Percentiles rank a stretch among this genome's conserved stretches.
Evolutionary conservation across 225 moss, liverwort and hornwort genomes (phyloP).

Genomic region (Physcomitrellopsis africana): DNA sequence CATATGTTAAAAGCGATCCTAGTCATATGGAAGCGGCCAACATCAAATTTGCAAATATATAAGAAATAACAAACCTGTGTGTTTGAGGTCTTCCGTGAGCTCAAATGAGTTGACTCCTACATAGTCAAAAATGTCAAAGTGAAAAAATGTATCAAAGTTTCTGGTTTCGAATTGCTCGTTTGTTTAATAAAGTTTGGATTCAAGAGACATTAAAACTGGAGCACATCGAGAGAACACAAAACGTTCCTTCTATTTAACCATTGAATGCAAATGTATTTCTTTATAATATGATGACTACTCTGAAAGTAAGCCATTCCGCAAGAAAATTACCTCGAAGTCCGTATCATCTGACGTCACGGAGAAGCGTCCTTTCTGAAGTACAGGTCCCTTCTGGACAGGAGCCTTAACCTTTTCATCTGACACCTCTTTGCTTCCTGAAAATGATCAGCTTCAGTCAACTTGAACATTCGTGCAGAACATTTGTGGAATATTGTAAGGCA

Average conservation of each 20-base stretch:
- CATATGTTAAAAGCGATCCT: background rate
- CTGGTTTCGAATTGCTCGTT: background rate
- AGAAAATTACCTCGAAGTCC: slow-evolving; percentile 40
- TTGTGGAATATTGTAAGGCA: background rate
- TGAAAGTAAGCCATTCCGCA: background rate
- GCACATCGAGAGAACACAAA: background rate
- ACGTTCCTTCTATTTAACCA: background rate
- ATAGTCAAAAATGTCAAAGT: background rate
- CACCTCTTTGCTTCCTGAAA: slow-evolving; percentile 34
- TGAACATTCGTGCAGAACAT: background rate
- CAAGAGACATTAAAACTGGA: background rate
- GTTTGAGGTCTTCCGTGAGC: slow-evolving; percentile 35
- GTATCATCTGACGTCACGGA: slow-evolving; percentile 72
- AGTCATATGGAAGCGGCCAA: background rate
- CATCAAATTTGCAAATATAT: background rate
- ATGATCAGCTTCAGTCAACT: background rate
- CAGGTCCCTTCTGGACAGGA: slow-evolving; percentile 41
- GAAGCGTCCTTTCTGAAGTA: slow-evolving; percentile 77
- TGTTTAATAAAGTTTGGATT: background rate
- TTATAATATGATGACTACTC: background rate
- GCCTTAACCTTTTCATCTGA: slow-evolving; percentile 41
- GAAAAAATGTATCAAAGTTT: slow-evolving; percentile 5
- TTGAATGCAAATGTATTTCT: background rate
- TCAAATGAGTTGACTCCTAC: slow-evolving; percentile 38
- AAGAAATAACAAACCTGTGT: slow-evolving; percentile 31